Conservation (phyloP, 208 protist species). For the Leishmania tarentolae region DNA sequence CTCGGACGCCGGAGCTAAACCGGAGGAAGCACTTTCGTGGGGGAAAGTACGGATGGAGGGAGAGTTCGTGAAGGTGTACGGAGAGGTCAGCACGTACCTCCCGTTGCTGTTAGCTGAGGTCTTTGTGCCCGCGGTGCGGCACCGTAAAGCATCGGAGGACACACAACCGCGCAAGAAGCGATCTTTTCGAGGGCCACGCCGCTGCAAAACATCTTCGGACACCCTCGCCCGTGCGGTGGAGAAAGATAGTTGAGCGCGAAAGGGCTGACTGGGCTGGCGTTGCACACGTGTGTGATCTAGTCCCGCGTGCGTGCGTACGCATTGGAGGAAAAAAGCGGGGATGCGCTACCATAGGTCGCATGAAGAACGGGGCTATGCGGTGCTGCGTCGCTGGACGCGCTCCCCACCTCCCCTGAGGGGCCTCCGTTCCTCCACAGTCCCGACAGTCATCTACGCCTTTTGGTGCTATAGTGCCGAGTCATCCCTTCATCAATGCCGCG, state of each 20-base stretch:
- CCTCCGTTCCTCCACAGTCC: neutral
- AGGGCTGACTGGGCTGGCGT: neutral
- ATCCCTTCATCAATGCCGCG: neutral
- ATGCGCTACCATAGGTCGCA: neutral
- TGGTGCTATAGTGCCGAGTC: neutral
- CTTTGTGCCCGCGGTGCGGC: conserved; percentile 83
- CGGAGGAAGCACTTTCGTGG: conserved; percentile 99
- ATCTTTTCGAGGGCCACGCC: neutral
- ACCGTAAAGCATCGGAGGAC: neutral
- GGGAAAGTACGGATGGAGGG: conserved; percentile 97
- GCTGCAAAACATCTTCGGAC: neutral
- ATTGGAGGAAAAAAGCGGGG: neutral
- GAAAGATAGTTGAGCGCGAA: neutral
- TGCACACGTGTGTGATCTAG: neutral
- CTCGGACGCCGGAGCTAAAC: conserved; percentile 96
- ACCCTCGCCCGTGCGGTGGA: neutral
- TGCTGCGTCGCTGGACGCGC: neutral
- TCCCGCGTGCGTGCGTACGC: neutral
- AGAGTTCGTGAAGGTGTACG: conserved; percentile 97
- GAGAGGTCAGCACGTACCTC: conserved; percentile 97
- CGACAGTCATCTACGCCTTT: neutral
- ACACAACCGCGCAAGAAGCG: neutral
- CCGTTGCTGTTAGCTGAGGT: conserved; percentile 97
- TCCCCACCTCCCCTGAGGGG: neutral
- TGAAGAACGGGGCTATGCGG: neutral